Evolutionary conservation across 148 eudicot species (phyloP).

Genomic region (Pouteria glomerata): DNA sequence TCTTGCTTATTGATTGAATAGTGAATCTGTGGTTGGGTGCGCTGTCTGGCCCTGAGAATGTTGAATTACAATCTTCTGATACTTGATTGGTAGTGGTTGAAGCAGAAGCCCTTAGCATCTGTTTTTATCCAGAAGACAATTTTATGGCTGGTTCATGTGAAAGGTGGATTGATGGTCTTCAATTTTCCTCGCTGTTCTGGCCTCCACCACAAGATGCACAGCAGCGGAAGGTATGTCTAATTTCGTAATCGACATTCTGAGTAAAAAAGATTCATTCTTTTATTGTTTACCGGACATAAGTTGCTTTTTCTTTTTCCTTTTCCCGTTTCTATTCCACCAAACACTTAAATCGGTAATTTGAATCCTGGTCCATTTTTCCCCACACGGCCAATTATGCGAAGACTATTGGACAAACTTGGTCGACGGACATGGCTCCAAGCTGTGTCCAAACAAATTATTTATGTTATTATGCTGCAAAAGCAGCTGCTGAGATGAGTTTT

Average conservation of each 20-base stretch:
- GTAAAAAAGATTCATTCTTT: not conserved
- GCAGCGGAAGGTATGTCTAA: constrained; percentile 68
- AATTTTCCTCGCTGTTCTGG: constrained; percentile 86
- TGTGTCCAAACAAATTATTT: no score
- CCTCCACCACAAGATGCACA: constrained; percentile 76
- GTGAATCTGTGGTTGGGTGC: no score
- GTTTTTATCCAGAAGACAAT: constrained; percentile 4
- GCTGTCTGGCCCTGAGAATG: constrained; percentile 37
- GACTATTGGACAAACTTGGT: no score
- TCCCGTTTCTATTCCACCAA: no score
- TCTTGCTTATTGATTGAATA: constrained; percentile 6
- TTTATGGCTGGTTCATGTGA: constrained; percentile 61
- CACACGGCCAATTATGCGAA: no score
- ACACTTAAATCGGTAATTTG: no score
- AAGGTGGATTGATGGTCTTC: constrained; percentile 88
- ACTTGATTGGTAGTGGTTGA: constrained; percentile 50
- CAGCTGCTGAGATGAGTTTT: no score
- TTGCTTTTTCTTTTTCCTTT: not conserved
- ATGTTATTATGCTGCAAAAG: no score
- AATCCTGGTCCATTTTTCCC: no score
- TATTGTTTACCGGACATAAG: not conserved
- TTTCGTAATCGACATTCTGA: not conserved
- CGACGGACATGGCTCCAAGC: no score
- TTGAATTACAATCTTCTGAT: constrained; percentile 56
- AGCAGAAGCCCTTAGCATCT: constrained; percentile 21